phyloP scores from a whole-genome alignment of 495 filamentous ascomycete species.

The Podospora didyma region DNA sequence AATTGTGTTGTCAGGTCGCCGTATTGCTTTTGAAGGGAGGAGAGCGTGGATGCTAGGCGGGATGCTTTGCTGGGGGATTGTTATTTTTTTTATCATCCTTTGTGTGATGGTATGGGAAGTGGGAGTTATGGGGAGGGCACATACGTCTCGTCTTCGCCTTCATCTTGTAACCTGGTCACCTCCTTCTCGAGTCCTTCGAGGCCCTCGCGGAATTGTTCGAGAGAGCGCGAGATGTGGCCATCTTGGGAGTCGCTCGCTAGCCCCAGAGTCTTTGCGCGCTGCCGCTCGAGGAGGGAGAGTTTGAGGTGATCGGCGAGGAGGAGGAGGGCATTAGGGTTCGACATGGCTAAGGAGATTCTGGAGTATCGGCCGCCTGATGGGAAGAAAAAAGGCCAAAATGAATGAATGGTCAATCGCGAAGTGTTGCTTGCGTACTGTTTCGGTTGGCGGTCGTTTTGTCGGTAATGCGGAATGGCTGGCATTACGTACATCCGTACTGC shows the following conservation, averaged over 20 bases:
- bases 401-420: background rate
- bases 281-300: constrained; percentile 76
- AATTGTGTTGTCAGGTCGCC: constrained; percentile 56
- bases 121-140: constrained; percentile 7
- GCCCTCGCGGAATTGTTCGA: constrained; percentile 81
- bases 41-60: constrained; percentile 44
- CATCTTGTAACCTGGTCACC: constrained; percentile 50
- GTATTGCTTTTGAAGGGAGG: constrained; percentile 54
- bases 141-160: constrained; percentile 56
- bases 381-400: too few relatives aligned
- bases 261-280: constrained; percentile 83
- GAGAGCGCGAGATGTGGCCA: constrained; percentile 81
- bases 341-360: constrained; percentile 40
- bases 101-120: background rate
- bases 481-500: background rate
- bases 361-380: background rate
- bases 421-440: background rate
- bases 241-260: constrained; percentile 77
- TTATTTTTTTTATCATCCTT: background rate
- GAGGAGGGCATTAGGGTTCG: constrained; percentile 61
- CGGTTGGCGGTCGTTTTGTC: background rate
- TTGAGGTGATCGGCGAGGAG: constrained; percentile 78
- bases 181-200: constrained; percentile 72
- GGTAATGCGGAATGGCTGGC: background rate
- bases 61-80: constrained; percentile 36